These are phyloP conservation scores for Fistulinella cinereoalba DNA, from an alignment of 1,284 basidiomycete genomes.

Conservation along the genomic window DNA sequence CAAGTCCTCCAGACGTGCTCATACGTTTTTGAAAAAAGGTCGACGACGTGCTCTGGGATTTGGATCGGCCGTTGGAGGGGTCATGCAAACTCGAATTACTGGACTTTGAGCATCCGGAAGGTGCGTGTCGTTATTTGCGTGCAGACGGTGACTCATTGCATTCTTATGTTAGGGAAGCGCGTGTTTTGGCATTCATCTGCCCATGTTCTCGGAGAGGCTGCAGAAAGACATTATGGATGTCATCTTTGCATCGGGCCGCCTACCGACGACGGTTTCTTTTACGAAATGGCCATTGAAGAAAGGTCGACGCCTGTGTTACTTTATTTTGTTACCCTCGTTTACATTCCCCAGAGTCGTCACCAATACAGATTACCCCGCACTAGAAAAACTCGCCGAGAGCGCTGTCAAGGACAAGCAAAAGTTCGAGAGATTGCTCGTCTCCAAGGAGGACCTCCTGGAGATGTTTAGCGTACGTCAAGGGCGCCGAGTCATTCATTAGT, in stretches of 20 bases:
- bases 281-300: constrained; percentile 90
- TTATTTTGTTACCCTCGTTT: neutral
- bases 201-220: constrained; percentile 97
- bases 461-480: constrained; percentile 87
- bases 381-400: constrained; percentile 87
- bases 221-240: constrained; percentile 96
- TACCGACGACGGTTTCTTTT: constrained; percentile 99
- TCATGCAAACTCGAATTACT: constrained; percentile 83
- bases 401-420: constrained; percentile 97
- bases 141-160: too few relatives aligned
- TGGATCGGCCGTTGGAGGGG: constrained; percentile 88
- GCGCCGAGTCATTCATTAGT: neutral
- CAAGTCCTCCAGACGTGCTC: neutral
- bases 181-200: constrained; percentile 99
- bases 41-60: constrained; percentile 89
- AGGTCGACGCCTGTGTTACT: constrained; percentile 38
- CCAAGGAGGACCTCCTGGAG: constrained; percentile 91
- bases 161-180: constrained; percentile 62
- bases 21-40: constrained; percentile 47
- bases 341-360: constrained; percentile 59
- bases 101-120: constrained; percentile 95
- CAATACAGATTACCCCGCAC: constrained; percentile 79
- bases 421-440: constrained; percentile 91
- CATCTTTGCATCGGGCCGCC: constrained; percentile 97
- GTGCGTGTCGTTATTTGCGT: too few relatives aligned